Percentiles rank a stretch among this genome's conserved stretches.
Conservation (phyloP, 2,329 filamentous ascomycete species). For the Aspergillus ruber region DNA sequence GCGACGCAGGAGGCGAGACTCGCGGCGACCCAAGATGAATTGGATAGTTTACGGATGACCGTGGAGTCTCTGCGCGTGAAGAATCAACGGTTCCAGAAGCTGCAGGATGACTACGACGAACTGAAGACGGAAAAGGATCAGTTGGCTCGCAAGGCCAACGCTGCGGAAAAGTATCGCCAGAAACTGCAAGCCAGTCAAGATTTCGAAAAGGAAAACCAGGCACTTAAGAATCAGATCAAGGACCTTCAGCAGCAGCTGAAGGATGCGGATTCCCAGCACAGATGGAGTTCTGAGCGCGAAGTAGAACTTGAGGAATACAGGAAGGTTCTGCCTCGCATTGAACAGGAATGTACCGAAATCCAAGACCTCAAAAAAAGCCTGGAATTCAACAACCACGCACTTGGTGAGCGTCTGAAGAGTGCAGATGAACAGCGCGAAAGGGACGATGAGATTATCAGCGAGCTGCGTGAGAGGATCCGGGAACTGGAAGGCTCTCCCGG, state of each 20-base stretch:
- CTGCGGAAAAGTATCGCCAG: slow-evolving; percentile 45
- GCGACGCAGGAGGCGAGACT: slow-evolving; percentile 62
- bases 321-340: slow-evolving; percentile 41
- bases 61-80: slow-evolving; percentile 41
- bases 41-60: slow-evolving; percentile 39
- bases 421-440: slow-evolving; percentile 38
- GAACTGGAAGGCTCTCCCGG: slow-evolving; percentile 36
- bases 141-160: slow-evolving; percentile 42
- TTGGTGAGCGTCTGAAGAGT: slow-evolving; percentile 39
- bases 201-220: slow-evolving; percentile 44
- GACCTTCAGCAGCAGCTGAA: slow-evolving; percentile 43
- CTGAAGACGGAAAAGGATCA: slow-evolving; percentile 43
- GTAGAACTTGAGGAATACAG: slow-evolving; percentile 40
- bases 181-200: slow-evolving; percentile 45
- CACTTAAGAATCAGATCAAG: slow-evolving; percentile 40
- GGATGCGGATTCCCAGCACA: slow-evolving; percentile 37
- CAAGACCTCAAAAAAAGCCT: slow-evolving; percentile 44
- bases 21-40: slow-evolving; percentile 45
- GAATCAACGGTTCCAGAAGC: slow-evolving; percentile 39
- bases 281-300: slow-evolving; percentile 34
- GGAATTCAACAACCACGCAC: slow-evolving; percentile 43
- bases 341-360: slow-evolving; percentile 44
- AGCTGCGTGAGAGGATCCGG: slow-evolving; percentile 36
- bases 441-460: slow-evolving; percentile 37
- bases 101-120: slow-evolving; percentile 46